Evolutionary conservation across 179 eudicot species (phyloP).

Genomic region (Beta lomatogona): DNA sequence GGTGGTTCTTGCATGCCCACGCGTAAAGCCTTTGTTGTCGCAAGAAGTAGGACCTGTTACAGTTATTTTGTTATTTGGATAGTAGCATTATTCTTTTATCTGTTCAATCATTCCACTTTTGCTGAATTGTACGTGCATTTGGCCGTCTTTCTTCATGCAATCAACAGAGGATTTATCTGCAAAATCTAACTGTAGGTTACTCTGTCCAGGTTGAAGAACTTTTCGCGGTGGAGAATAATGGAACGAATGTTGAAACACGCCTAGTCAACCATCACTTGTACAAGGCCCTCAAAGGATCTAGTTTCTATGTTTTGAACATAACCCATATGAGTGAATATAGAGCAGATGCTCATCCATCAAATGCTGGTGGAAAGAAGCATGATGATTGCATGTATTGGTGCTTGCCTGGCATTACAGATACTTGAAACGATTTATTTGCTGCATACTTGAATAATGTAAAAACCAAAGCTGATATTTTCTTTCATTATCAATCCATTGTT

Average conservation of each 20-base stretch:
- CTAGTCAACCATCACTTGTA: slow-evolving; percentile 69
- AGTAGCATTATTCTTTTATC: too few relatives aligned
- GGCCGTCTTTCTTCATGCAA: too few relatives aligned
- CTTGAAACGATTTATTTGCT: slow-evolving; percentile 85
- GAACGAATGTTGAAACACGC: slow-evolving; percentile 82
- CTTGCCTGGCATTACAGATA: slow-evolving; percentile 84
- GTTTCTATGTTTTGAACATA: slow-evolving; percentile 69
- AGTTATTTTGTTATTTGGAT: too few relatives aligned
- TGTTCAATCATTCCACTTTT: too few relatives aligned
- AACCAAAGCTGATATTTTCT: slow-evolving; percentile 15
- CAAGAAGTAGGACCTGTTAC: too few relatives aligned
- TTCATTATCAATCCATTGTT: background rate
- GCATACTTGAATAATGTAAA: slow-evolving; percentile 50
- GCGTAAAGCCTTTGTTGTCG: slow-evolving; percentile 29
- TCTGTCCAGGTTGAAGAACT: too few relatives aligned
- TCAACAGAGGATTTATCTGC: too few relatives aligned
- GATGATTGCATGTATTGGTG: slow-evolving; percentile 99
- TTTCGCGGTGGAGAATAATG: slow-evolving; percentile 58
- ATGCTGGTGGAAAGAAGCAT: slow-evolving; percentile 91
- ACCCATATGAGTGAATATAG: slow-evolving; percentile 83
- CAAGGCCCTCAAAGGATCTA: slow-evolving; percentile 57
- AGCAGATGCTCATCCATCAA: slow-evolving; percentile 93
- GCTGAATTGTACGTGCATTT: too few relatives aligned
- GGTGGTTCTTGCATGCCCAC: slow-evolving; percentile 32
- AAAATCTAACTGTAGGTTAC: too few relatives aligned